Conservation (phyloP, 2,329 filamentous ascomycete genomes). For the Fusarium coicis region DNA sequence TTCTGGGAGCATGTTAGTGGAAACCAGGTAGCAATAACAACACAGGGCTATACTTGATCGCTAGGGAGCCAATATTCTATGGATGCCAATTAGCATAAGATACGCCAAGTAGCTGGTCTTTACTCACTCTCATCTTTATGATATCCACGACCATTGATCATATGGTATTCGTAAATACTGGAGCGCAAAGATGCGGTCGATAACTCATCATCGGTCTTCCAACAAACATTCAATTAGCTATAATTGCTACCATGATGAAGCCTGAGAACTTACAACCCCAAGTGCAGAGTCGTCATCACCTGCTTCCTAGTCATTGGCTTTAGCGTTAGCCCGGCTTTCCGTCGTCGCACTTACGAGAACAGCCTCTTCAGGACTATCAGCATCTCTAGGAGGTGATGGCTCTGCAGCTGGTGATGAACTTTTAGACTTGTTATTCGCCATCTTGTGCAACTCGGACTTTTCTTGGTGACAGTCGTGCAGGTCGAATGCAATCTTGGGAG, state of each 20-base stretch:
- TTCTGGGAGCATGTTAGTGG: neutral
- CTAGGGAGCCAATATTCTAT: slow-evolving; percentile 30
- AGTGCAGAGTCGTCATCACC: slow-evolving; percentile 5
- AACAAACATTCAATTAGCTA: accelerated
- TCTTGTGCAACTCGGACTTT: too few species aligned
- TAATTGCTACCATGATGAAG: accelerated
- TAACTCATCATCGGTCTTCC: slow-evolving; percentile 22
- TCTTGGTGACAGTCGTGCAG: accelerated
- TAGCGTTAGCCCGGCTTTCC: neutral
- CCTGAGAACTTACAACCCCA: neutral
- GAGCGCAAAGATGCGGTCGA: slow-evolving; percentile 29
- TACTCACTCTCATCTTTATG: slow-evolving; percentile 13
- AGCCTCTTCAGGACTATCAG: neutral
- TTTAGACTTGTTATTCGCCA: neutral
- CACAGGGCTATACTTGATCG: slow-evolving; percentile 9
- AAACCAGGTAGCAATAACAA: too few species aligned
- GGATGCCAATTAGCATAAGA: accelerated
- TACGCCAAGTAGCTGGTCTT: accelerated
- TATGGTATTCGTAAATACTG: slow-evolving; percentile 27
- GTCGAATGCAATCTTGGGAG: accelerated
- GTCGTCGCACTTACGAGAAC: neutral
- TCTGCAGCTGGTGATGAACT: neutral
- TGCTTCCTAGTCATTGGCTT: accelerated
- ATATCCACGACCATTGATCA: slow-evolving; percentile 23
- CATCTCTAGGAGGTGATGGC: neutral